Evolutionary conservation across 139 green algal species (phyloP).

Genomic region (Chlorella sorokiniana): DNA sequence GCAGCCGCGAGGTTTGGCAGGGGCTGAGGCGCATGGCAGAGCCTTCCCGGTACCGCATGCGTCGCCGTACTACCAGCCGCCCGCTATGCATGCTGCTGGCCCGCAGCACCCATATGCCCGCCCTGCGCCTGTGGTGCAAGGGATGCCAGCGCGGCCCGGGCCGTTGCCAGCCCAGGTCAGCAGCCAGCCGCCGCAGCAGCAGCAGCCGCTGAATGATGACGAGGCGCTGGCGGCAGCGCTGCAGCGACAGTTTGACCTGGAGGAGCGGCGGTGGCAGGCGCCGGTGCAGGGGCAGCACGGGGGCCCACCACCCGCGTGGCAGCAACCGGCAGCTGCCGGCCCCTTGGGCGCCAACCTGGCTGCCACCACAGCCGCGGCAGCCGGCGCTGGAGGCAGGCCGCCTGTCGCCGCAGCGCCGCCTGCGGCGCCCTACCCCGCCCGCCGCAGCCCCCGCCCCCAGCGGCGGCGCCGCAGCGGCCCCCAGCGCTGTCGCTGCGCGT

Average conservation of each 20-base stretch:
- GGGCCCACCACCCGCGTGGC: background rate
- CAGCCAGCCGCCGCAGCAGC: background rate
- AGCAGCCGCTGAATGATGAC: background rate
- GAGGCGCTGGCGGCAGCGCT: background rate
- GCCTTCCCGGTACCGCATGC: background rate
- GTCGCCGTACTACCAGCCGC: constrained; percentile 3
- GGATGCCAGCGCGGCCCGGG: background rate
- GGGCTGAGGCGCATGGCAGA: background rate
- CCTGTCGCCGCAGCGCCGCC: no score
- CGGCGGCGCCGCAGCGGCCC: background rate
- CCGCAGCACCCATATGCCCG: no score
- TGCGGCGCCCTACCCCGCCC: background rate
- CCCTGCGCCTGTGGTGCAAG: background rate
- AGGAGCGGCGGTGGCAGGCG: background rate
- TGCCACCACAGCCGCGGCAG: background rate
- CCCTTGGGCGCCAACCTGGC: constrained; percentile 1
- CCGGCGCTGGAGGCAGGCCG: background rate
- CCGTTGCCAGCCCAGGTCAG: background rate
- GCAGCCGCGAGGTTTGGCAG: constrained; percentile 8
- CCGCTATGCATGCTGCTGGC: background rate
- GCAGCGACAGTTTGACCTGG: background rate
- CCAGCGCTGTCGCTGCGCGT: background rate
- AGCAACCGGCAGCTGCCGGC: constrained; percentile 1
- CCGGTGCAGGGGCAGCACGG: background rate
- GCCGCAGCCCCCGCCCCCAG: background rate